Evolutionary conservation across 2,329 filamentous ascomycete species (phyloP), one percentile per base, ranked within the genome.

Genomic region (Trichoderma breve): DNA sequence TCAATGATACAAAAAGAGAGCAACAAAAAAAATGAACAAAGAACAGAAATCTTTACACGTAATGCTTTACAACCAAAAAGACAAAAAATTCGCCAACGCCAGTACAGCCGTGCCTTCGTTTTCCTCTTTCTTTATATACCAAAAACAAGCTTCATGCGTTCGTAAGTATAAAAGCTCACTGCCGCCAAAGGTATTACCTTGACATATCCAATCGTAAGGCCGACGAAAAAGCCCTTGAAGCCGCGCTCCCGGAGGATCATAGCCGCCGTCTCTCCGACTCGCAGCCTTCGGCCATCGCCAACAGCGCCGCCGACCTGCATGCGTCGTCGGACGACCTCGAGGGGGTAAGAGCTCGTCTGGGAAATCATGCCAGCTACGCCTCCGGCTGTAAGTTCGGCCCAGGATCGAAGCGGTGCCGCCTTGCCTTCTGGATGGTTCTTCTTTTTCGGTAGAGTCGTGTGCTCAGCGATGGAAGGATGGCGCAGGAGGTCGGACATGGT

Each of bases 301-400:
- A 98, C 94, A 0, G 95, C 95, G 12, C 95, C 96, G 62, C 94
- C 93, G 15, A 99, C 96, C 80, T 99, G 96, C 95, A 99, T 98
- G 62, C 96, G 88, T 74, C 96, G 88, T 73, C 96, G 86, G 72
- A 98, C 92, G 18, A 99, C 93, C 81, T 99, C 96, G 3, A 99
- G 86, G 6, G 96, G 96, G 80, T 99, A 99, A 18, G 95, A 97
- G 0, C 91, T 89, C 0, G 95, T 97, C 82, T 99, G 96, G 8
- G 94, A 95, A 1, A 98, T 90, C 73, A 97, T 85, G 2, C 96
- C 96, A 0, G 96, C 95, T 11, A 96, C 81, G 1, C 95, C 96
- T 62, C 96, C 96, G 0, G 94, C 91, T 3, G 88, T 86, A 6
- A 99, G 88, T 81, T 98, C 93, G 0, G 96, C 96, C 88, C 94